Conservation (phyloP, 78 protist species). For the Dictyostelium firmibasis region DNA sequence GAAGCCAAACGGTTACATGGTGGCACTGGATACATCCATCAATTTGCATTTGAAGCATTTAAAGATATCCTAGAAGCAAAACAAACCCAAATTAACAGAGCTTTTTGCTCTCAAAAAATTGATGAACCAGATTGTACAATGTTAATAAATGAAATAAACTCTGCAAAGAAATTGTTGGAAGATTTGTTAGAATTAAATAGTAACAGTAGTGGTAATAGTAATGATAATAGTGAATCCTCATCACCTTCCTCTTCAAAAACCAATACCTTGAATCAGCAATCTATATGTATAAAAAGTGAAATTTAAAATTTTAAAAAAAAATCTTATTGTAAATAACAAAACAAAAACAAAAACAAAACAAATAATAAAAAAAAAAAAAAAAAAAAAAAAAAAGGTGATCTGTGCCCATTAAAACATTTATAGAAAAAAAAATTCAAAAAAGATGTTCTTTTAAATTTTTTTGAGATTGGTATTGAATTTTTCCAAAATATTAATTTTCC, state of each 20-base stretch:
- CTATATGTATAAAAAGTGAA: slow-evolving; percentile 18
- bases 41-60: slow-evolving; percentile 70
- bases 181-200: neutral
- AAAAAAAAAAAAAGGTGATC: neutral
- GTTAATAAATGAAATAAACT: slow-evolving; percentile 18
- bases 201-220: neutral
- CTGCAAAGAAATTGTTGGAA: slow-evolving; percentile 36
- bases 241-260: neutral
- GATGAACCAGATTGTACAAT: slow-evolving; percentile 45
- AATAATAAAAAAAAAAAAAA: neutral
- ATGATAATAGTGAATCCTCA: neutral
- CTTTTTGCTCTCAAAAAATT: slow-evolving; percentile 33
- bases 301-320: neutral
- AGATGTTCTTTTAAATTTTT: too few relatives aligned
- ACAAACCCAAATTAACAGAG: slow-evolving; percentile 57
- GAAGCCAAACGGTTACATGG: slow-evolving; percentile 42
- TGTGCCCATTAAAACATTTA: neutral
- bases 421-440: neutral
- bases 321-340: too few relatives aligned
- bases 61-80: slow-evolving; percentile 47
- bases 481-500: too few relatives aligned
- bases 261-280: slow-evolving; percentile 5
- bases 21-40: slow-evolving; percentile 25
- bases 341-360: neutral
- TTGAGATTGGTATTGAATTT: too few relatives aligned